Evolutionary conservation across 306 rosid genomes (phyloP).

Genomic region (Castanea sativa): DNA sequence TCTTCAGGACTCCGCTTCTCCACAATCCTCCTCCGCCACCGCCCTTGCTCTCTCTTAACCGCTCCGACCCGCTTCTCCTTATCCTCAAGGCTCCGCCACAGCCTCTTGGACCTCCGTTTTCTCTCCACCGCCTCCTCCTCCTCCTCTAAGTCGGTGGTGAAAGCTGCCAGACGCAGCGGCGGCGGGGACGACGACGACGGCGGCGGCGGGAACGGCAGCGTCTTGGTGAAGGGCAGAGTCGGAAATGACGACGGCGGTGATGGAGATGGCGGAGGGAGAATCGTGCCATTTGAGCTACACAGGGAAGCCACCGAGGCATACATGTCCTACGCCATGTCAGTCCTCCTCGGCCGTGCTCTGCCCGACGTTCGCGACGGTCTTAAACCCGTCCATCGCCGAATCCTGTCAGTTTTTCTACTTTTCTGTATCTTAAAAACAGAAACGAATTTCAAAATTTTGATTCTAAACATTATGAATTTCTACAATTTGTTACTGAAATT

Average conservation of each 20-base stretch:
- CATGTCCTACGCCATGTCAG: conserved; percentile 93
- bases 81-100: conserved; percentile 24
- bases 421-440: background rate
- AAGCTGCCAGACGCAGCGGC: conserved; percentile 32
- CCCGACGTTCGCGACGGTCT: conserved; percentile 96
- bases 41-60: conserved; percentile 28
- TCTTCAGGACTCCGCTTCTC: conserved; percentile 64
- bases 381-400: conserved; percentile 93
- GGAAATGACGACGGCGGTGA: conserved; percentile 13
- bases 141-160: background rate
- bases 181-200: conserved; percentile 4
- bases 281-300: conserved; percentile 59
- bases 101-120: conserved; percentile 49
- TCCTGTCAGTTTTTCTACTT: conserved; percentile 56
- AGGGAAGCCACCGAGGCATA: conserved; percentile 89
- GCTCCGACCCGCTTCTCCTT: conserved; percentile 22
- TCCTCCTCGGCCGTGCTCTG: conserved; percentile 89
- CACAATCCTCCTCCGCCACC: conserved; percentile 50
- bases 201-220: conserved; percentile 55
- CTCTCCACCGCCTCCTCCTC: conserved; percentile 35
- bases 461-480: too few relatives aligned
- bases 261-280: conserved; percentile 30
- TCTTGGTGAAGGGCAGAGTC: conserved; percentile 31
- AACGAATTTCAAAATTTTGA: background rate
- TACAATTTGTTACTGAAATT: too few relatives aligned